Evolutionary conservation across 2,329 filamentous ascomycete genomes (phyloP).

Genomic region (Colletotrichum trifolii): DNA sequence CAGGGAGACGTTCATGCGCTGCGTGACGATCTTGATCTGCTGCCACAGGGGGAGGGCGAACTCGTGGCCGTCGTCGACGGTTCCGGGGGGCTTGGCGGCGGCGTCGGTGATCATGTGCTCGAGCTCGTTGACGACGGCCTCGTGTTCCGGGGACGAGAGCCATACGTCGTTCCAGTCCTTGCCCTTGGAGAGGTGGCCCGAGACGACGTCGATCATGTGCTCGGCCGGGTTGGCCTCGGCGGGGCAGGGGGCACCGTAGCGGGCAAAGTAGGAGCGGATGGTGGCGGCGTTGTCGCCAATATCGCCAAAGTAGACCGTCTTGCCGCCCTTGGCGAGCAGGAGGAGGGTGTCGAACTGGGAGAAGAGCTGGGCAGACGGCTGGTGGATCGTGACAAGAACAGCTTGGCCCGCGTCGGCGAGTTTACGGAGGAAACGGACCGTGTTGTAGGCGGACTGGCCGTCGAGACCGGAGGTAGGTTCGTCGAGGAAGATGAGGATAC

Average conservation of each 20-base stretch:
- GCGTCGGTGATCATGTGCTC: slow-evolving; percentile 69
- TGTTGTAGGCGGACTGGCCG: slow-evolving; percentile 74
- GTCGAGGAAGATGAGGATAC: slow-evolving; percentile 69
- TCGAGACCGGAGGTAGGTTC: slow-evolving; percentile 75
- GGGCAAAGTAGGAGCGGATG: slow-evolving; percentile 72
- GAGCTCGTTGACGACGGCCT: slow-evolving; percentile 69
- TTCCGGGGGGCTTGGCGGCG: slow-evolving; percentile 54
- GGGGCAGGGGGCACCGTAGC: slow-evolving; percentile 72
- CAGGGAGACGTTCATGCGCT: slow-evolving; percentile 70
- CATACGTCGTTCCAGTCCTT: slow-evolving; percentile 77
- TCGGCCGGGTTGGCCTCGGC: slow-evolving; percentile 77
- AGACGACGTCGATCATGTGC: slow-evolving; percentile 75
- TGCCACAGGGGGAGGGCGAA: slow-evolving; percentile 75
- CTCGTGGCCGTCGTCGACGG: slow-evolving; percentile 67
- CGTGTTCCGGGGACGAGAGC: slow-evolving; percentile 71
- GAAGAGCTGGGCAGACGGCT: slow-evolving; percentile 75
- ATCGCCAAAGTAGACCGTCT: slow-evolving; percentile 75
- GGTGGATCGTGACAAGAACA: slow-evolving; percentile 76
- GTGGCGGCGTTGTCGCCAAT: slow-evolving; percentile 67
- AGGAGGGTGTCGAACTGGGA: slow-evolving; percentile 74
- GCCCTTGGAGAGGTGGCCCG: slow-evolving; percentile 57
- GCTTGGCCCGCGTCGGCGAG: slow-evolving; percentile 74
- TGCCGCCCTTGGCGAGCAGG: slow-evolving; percentile 72
- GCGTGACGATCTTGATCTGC: slow-evolving; percentile 73
- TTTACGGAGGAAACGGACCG: slow-evolving; percentile 73